These are phyloP conservation scores for Trichoderma sp. DNA, from an alignment of 2,329 filamentous ascomycete species.

Conservation along the genomic window DNA sequence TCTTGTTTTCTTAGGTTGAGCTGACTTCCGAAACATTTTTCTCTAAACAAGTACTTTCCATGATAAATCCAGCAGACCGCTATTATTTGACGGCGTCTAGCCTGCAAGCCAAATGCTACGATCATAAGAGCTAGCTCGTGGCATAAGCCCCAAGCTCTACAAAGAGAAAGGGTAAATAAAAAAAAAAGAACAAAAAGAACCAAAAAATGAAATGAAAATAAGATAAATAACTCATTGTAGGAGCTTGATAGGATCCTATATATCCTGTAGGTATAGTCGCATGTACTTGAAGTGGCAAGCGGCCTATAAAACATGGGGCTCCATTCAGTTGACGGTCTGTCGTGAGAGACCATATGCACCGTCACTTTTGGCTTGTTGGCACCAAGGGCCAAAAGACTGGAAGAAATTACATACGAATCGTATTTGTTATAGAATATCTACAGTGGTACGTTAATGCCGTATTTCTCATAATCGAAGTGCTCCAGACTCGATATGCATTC, in stretches of 20 bases:
- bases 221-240: too few relatives aligned
- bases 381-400: background rate
- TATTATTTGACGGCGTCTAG: background rate
- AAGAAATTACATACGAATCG: background rate
- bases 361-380: background rate
- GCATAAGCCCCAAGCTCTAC: background rate
- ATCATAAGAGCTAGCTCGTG: background rate
- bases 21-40: background rate
- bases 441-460: slow-evolving; percentile 23
- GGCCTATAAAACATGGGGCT: background rate
- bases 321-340: background rate
- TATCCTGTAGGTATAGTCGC: background rate
- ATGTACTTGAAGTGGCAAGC: background rate
- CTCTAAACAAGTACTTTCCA: background rate
- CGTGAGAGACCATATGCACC: background rate
- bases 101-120: background rate
- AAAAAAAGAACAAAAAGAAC: background rate
- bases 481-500: slow-evolving; percentile 35
- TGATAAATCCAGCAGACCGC: too few relatives aligned
- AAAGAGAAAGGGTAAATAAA: background rate
- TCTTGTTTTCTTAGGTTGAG: background rate
- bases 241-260: background rate
- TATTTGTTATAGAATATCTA: background rate
- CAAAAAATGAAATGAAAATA: too few relatives aligned
- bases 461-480: slow-evolving; percentile 38